Conservation (phyloP, 1,139 yeast species). For the Kodamaea ohmeri region DNA sequence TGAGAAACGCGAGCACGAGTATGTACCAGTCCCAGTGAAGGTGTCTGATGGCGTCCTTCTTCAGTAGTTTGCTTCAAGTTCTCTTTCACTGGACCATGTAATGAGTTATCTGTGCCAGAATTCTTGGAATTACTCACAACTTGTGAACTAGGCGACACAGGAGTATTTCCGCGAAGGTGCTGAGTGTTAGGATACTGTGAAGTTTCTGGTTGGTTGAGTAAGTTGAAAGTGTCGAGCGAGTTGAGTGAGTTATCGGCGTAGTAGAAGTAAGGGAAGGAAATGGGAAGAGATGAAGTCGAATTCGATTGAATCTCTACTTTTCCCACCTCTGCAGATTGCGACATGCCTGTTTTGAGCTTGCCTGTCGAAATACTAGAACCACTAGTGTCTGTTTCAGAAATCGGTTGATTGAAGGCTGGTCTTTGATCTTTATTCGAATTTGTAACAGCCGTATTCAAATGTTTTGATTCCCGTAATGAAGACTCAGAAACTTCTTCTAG, state of each 20-base stretch:
- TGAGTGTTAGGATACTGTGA: constrained; percentile 28
- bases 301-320: constrained; percentile 33
- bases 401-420: not conserved
- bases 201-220: constrained; percentile 20
- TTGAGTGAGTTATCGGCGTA: constrained; percentile 23
- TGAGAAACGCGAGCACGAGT: constrained; percentile 3
- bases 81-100: not conserved
- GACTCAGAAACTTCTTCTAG: too few relatives aligned
- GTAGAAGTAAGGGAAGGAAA: constrained; percentile 34
- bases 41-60: not conserved
- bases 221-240: constrained; percentile 34
- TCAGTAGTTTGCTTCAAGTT: not conserved
- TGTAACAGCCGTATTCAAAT: too few relatives aligned
- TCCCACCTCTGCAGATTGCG: constrained; percentile 24
- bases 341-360: not conserved
- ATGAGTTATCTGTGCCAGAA: not conserved
- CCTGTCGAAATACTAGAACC: not conserved
- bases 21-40: not conserved
- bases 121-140: not conserved
- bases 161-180: constrained; percentile 16
- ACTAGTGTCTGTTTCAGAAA: not conserved
- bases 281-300: constrained; percentile 31
- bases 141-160: constrained; percentile 10
- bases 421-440: too few relatives aligned
- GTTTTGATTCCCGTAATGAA: too few relatives aligned